Percentiles rank a stretch among this genome's conserved stretches.
Conservation (phyloP, 306 rosid genomes). For the Alnus glutinosa region DNA sequence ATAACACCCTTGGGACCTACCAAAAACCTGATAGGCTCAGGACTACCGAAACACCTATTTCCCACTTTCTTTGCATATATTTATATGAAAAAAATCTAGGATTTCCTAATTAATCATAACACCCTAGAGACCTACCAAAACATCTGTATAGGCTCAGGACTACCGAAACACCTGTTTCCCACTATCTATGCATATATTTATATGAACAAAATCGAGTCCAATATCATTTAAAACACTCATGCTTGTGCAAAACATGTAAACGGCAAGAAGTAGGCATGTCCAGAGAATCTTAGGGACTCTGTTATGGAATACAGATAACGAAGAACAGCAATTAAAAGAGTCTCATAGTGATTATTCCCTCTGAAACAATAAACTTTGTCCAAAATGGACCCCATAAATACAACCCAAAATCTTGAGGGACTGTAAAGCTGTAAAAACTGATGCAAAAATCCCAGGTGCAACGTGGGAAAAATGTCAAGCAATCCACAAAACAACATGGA, state of each 20-base stretch:
- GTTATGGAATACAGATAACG: background rate
- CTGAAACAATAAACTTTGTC: background rate
- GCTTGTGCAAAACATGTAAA: conserved; percentile 5
- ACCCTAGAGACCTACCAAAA: background rate
- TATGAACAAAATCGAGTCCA: background rate
- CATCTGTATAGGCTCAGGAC: background rate
- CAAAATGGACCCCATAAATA: background rate
- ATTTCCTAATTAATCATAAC: background rate
- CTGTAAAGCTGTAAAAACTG: background rate
- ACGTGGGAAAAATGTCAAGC: background rate
- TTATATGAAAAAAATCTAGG: too few relatives aligned
- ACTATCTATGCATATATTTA: background rate
- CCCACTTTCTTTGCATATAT: too few relatives aligned
- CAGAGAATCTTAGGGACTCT: conserved; percentile 10
- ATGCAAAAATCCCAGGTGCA: background rate
- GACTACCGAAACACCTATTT: background rate
- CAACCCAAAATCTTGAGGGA: background rate
- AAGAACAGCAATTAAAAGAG: conserved; percentile 1
- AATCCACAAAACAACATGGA: background rate
- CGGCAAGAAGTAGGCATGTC: conserved; percentile 5
- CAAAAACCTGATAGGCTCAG: background rate
- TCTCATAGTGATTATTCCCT: background rate
- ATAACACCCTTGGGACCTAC: background rate
- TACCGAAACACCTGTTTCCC: too few relatives aligned
- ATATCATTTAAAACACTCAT: background rate